Conservation (phyloP, 208 protist genomes). For the Zelonia costaricensis region DNA sequence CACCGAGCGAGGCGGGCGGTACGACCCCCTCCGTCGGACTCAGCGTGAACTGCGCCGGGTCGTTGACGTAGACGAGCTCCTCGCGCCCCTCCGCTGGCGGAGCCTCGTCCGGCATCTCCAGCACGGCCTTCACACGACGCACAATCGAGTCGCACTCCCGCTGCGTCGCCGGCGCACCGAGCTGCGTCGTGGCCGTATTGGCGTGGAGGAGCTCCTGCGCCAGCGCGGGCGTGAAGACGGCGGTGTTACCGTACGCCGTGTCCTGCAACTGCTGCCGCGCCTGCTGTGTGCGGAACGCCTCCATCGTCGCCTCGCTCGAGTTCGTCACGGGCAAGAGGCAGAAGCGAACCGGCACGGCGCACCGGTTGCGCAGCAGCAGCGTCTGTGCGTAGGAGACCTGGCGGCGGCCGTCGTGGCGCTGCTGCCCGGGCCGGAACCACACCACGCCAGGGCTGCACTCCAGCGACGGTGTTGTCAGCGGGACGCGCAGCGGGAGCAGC, state of each 20-base stretch:
- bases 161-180: slow-evolving; percentile 12
- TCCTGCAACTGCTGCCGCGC: slow-evolving; percentile 9
- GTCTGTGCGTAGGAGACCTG: slow-evolving; percentile 67
- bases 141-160: slow-evolving; percentile 10
- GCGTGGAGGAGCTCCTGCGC: not conserved
- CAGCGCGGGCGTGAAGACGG: not conserved
- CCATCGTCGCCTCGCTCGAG: slow-evolving; percentile 4
- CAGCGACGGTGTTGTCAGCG: slow-evolving; percentile 49
- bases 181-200: slow-evolving; percentile 19
- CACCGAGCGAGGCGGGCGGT: slow-evolving; percentile 69
- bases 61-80: slow-evolving; percentile 30
- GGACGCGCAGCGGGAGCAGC: slow-evolving; percentile 48
- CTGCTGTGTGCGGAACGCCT: slow-evolving; percentile 22
- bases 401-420: slow-evolving; percentile 69
- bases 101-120: slow-evolving; percentile 38
- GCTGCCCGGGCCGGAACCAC: slow-evolving; percentile 82
- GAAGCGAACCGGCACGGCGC: slow-evolving; percentile 45
- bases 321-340: slow-evolving; percentile 30
- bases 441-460: slow-evolving; percentile 45
- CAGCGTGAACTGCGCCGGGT: slow-evolving; percentile 51
- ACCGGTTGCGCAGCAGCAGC: slow-evolving; percentile 60
- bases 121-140: slow-evolving; percentile 48
- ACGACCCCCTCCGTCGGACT: slow-evolving; percentile 45
- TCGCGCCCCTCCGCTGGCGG: slow-evolving; percentile 26
- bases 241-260: not conserved